Base-by-base conservation (phyloP, 2,329 filamentous ascomycete species). In the Ilyonectria robusta region DNA sequence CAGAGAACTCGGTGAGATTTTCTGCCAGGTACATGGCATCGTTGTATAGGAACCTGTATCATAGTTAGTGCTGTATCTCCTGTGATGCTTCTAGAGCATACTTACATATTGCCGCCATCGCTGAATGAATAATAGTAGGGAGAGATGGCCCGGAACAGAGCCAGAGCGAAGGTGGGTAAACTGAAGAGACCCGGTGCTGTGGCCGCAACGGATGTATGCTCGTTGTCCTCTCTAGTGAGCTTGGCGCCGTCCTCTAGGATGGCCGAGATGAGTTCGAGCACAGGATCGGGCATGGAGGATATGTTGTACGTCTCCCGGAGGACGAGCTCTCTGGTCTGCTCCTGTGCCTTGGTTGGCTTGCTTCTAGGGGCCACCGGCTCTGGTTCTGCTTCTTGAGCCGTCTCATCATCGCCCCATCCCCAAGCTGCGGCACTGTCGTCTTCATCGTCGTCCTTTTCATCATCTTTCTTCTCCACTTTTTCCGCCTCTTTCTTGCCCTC, bases 251-350 rank as follows among this genome's bases (percentile, higher is more conserved):
- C 90, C 66, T 91, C 87, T 68, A 88, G 78, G 31, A 91, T 86
- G 13, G 84, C 76, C 23, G 85, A 83, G 59, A 95, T 89, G 31
- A 93, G 85, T 19, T 88, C 85, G 21, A 95, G 84, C 13, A 98
- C 90, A 4, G 91, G 89, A 67, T 94, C 91, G 1, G 96, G 95
- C 78, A 98, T 92, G 2, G 93, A 92, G 0, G 95, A 98, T 58
- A 97, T 93, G 65, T 91, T 93, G 79, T 97, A 99, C 1, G 88
- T 93, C 81, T 99, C 96, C 68, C 87, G 92, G 50, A 98, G 82
- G 0, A 93, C 92, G 66, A 98, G 83, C 77, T 96, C 92, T 62
- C 89, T 85, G 9, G 85, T 83, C 47, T 84, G 66, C 4, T 69
- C 60, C 33, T 80, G 73, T 7, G 74, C 48, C 35, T 75, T 70